phyloP scores from a whole-genome alignment of 768 basidiomycete species.

The Coprinopsis sp. region DNA sequence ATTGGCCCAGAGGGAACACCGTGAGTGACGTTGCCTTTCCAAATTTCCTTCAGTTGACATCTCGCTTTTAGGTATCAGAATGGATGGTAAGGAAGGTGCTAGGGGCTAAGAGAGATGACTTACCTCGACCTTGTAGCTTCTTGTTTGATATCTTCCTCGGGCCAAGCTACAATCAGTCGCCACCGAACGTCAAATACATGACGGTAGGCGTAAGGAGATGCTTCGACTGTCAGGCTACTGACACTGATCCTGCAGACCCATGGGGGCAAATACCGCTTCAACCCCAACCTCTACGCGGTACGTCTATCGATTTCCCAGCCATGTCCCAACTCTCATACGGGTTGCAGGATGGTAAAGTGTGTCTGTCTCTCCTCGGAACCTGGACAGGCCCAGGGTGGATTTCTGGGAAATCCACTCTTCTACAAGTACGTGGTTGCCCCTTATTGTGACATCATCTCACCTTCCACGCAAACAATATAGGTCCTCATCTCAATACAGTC shows the following conservation, averaged over 20 bases:
- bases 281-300: conserved; percentile 91
- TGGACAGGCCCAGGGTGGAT: conserved; percentile 96
- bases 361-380: conserved; percentile 85
- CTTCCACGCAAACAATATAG: conserved; percentile 53
- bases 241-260: conserved; percentile 53
- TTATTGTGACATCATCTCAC: conserved; percentile 18
- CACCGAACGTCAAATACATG: conserved; percentile 64
- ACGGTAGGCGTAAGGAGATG: conserved; percentile 56
- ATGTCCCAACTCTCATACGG: conserved; percentile 4
- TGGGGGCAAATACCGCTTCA: conserved; percentile 86
- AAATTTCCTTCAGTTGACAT: conserved; percentile 3
- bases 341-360: conserved; percentile 86
- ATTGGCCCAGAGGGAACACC: conserved; percentile 94
- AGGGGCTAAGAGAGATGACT: background rate
- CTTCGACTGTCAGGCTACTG: background rate
- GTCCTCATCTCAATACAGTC: conserved; percentile 94
- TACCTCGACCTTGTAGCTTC: conserved; percentile 20
- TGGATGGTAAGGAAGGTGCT: conserved; percentile 61
- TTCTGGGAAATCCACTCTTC: conserved; percentile 80
- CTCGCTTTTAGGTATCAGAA: conserved; percentile 65
- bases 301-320: conserved; percentile 19
- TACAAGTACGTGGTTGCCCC: conserved; percentile 52
- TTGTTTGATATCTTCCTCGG: conserved; percentile 94
- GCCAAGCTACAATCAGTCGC: conserved; percentile 81
- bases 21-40: conserved; percentile 39